These are phyloP conservation scores for Phycomyces blakesleeanus DNA, from an alignment of 192 early-diverging fungal genomes.

Conservation along the genomic window DNA sequence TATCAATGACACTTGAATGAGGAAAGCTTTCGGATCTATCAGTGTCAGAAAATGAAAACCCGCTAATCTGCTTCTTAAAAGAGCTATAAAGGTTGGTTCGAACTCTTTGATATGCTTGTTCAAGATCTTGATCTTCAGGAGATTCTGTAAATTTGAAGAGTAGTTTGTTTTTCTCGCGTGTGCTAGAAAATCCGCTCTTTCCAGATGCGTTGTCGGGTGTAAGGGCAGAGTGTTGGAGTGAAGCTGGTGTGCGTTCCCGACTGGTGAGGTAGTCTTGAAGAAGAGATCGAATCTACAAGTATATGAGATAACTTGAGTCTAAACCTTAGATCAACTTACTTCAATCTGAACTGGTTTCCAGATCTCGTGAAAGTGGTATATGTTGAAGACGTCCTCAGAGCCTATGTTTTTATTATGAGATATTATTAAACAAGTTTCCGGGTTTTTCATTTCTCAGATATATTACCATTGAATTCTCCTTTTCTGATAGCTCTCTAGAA, in stretches of 20 bases:
- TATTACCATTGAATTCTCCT: neutral
- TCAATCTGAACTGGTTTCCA: constrained; percentile 46
- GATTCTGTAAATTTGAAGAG: constrained; percentile 38
- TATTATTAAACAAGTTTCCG: no score
- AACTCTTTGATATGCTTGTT: constrained; percentile 30
- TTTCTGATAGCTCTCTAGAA: constrained; percentile 8
- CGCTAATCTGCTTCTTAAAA: constrained; percentile 26
- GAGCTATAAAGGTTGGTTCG: constrained; percentile 12
- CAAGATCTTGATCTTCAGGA: constrained; percentile 10
- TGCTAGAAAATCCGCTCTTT: constrained; percentile 7
- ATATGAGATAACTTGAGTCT: neutral
- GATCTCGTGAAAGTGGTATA: constrained; percentile 47
- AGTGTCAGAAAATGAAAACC: neutral
- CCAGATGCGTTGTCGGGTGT: constrained; percentile 26
- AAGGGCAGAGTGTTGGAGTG: constrained; percentile 18
- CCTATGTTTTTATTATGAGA: no score
- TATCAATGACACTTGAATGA: constrained; percentile 38
- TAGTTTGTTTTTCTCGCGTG: constrained; percentile 22
- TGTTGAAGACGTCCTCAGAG: constrained; percentile 16
- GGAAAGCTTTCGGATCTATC: neutral
- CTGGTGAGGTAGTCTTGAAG: constrained; percentile 45
- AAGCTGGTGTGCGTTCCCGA: constrained; percentile 26
- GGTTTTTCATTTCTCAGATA: no score
- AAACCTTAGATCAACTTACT: constrained; percentile 14
- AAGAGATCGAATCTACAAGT: constrained; percentile 35